Evolutionary conservation across 371 early-diverging fungal species (phyloP).

Genomic region (Apophysomyces elegans): DNA sequence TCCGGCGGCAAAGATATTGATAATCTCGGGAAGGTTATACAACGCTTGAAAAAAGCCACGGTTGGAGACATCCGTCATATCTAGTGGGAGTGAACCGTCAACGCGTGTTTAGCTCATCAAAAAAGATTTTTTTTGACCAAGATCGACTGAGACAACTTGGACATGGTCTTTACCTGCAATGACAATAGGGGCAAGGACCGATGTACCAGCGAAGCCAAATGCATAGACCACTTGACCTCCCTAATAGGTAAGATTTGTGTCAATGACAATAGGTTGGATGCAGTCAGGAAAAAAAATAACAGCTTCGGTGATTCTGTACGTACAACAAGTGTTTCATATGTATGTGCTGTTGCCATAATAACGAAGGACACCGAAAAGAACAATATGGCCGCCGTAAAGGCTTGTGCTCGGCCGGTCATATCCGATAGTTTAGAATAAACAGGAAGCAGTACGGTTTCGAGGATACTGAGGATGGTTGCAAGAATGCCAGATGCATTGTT

Average conservation of each 20-base stretch:
- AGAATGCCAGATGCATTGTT: constrained; percentile 23
- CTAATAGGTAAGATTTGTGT: constrained; percentile 14
- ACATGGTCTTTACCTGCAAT: constrained; percentile 36
- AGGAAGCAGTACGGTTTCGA: constrained; percentile 29
- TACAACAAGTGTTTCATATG: constrained; percentile 30
- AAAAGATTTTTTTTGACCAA: too few relatives aligned
- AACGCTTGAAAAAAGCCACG: constrained; percentile 34
- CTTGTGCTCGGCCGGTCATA: constrained; percentile 28
- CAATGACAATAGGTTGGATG: too few relatives aligned
- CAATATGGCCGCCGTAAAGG: constrained; percentile 21
- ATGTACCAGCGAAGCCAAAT: constrained; percentile 38
- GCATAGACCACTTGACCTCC: constrained; percentile 43
- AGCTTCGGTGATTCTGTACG: neutral
- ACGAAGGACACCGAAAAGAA: constrained; percentile 23
- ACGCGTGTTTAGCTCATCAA: too few relatives aligned
- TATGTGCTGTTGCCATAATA: constrained; percentile 25
- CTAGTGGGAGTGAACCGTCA: constrained; percentile 9
- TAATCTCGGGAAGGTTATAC: constrained; percentile 43
- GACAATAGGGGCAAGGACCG: constrained; percentile 38
- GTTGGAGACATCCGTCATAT: constrained; percentile 27
- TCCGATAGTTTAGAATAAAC: constrained; percentile 37
- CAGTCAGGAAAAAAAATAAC: too few relatives aligned
- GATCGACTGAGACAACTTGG: too few relatives aligned
- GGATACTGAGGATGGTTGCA: constrained; percentile 20
- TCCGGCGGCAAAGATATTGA: constrained; percentile 35